Conservation (phyloP, 1,139 yeast species). For the Zygoascus sp. region DNA sequence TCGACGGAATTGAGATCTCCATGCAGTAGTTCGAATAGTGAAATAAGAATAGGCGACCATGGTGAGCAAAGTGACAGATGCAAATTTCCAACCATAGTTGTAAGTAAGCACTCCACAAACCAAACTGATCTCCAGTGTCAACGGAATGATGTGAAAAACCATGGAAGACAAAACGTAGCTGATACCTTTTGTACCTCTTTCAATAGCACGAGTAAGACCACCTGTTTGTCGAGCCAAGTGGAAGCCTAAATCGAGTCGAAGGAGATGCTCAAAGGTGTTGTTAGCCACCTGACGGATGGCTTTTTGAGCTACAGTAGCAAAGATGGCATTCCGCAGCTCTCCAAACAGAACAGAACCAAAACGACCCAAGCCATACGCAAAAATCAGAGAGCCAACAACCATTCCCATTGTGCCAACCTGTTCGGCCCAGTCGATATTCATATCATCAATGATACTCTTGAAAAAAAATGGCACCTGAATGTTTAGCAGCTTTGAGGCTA, state of each 20-base stretch:
- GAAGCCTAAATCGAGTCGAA: slow-evolving; percentile 82
- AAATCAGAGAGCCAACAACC: slow-evolving; percentile 64
- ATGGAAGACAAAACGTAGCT: slow-evolving; percentile 88
- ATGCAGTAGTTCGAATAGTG: slow-evolving; percentile 88
- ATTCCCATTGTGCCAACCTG: slow-evolving; percentile 48
- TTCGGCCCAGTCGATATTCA: slow-evolving; percentile 91
- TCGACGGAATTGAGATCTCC: slow-evolving; percentile 92
- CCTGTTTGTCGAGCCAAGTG: slow-evolving; percentile 93
- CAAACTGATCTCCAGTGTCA: slow-evolving; percentile 82
- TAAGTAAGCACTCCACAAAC: slow-evolving; percentile 93
- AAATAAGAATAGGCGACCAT: slow-evolving; percentile 83
- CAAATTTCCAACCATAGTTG: slow-evolving; percentile 84
- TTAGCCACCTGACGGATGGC: slow-evolving; percentile 90
- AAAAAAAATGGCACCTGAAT: slow-evolving; percentile 96
- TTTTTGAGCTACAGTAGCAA: slow-evolving; percentile 91
- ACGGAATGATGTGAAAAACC: slow-evolving; percentile 95
- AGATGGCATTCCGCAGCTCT: slow-evolving; percentile 88
- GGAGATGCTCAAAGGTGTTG: slow-evolving; percentile 77
- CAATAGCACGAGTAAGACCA: slow-evolving; percentile 92
- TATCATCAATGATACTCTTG: slow-evolving; percentile 80
- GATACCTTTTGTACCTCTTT: slow-evolving; percentile 96
- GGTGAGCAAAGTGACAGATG: slow-evolving; percentile 81
- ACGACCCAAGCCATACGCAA: slow-evolving; percentile 91
- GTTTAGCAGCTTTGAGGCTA: slow-evolving; percentile 77
- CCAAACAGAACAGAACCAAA: slow-evolving; percentile 94